Evolutionary conservation across 2,329 filamentous ascomycete species (phyloP), one percentile per base, ranked within the genome.

Genomic region (Epichloe scottii): DNA sequence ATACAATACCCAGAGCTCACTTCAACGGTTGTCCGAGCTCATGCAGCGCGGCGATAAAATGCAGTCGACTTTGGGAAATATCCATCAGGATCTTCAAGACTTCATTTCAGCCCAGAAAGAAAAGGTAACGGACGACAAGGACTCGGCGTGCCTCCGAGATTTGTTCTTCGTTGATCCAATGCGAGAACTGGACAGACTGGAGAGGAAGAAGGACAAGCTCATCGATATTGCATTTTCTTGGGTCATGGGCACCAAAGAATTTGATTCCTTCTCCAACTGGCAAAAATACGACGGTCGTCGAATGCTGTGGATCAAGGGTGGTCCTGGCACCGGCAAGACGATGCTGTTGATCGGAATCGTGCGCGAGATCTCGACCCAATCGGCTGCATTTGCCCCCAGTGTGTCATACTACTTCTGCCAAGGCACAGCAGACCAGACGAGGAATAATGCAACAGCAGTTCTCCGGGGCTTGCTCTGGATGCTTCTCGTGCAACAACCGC

Each of bases 361-460:
- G 17, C 46, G 63, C 23, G 53, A 66, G 44, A 46, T 66, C 34
- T 46, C 46, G 14, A 46, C 33, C 2, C 38, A 54, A 21, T 50
- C 55, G 8, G 46, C 50, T 26, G 40, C 48, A 2, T 49, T 55
- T 12, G 37, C 53, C 21, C 54, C 55, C 3, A 53, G 50, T 6
- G 47, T 54, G 11, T 54, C 55, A 0, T 69, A 62, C 56, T 70
- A 70, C 58, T 73, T 73, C 54, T 74, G 65, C 51, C 67, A 74
- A 53, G 66, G 60, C 15, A 67, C 63, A 1, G 52, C 34, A 26
- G 61, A 71, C 48, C 17, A 46, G 0, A 53, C 52, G 3, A 57
- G 66, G 19, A 68, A 66, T 51, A 68, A 56, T 48, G 49, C 55
- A 3, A 65, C 60, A 8, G 61, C 69, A 6, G 63, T 71, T 10